Evolutionary conservation across 2,329 filamentous ascomycete genomes (phyloP).

Genomic region (Calonectria honghensis): DNA sequence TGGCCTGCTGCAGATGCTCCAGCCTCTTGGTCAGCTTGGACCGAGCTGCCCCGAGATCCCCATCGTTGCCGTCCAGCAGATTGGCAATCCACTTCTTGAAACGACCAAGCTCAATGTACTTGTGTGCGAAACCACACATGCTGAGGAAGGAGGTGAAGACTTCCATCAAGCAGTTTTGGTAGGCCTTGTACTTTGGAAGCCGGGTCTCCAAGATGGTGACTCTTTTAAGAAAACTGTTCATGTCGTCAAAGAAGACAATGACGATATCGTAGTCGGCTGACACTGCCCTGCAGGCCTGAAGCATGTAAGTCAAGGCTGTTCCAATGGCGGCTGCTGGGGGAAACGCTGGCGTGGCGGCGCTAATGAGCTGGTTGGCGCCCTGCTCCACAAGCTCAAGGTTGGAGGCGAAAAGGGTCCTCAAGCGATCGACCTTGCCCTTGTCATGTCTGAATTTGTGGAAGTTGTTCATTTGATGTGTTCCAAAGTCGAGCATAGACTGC

Average conservation of each 20-base stretch:
- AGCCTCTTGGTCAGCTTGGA: conserved; percentile 55
- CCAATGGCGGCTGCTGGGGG: conserved; percentile 59
- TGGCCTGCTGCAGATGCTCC: conserved; percentile 56
- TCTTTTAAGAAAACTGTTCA: conserved; percentile 61
- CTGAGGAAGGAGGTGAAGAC: conserved; percentile 60
- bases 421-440: conserved; percentile 57
- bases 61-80: conserved; percentile 56
- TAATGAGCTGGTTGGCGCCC: conserved; percentile 56
- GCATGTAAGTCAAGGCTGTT: conserved; percentile 59
- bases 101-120: conserved; percentile 59
- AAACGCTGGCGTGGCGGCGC: conserved; percentile 57
- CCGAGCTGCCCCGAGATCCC: conserved; percentile 56
- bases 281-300: conserved; percentile 56
- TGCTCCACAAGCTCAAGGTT: conserved; percentile 57
- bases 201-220: conserved; percentile 59
- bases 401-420: conserved; percentile 54
- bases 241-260: conserved; percentile 62
- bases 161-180: conserved; percentile 60
- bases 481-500: conserved; percentile 53
- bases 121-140: conserved; percentile 59
- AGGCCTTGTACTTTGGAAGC: conserved; percentile 56
- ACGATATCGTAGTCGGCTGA: conserved; percentile 63
- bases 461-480: conserved; percentile 56
- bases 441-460: conserved; percentile 60
- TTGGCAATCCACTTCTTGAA: conserved; percentile 60